Conservation (phyloP, 306 rosid species). For the Datisca glomerata region DNA sequence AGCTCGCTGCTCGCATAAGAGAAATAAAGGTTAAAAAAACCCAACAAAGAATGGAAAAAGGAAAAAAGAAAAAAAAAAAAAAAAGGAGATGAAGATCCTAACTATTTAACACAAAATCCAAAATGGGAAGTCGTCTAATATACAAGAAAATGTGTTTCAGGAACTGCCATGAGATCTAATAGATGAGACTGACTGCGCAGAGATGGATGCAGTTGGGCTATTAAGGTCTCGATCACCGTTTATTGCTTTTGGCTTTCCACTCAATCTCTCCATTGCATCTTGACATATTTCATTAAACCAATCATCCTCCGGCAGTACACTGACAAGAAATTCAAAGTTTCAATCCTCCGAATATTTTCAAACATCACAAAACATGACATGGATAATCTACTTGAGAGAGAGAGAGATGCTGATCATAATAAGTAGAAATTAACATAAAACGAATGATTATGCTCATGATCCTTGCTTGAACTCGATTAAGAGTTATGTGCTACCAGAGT, state of each 20-base stretch:
- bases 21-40: no score
- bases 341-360: background rate
- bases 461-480: no score
- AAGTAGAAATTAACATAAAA: no score
- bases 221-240: slow-evolving; percentile 75
- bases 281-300: slow-evolving; percentile 87
- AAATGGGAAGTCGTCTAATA: slow-evolving; percentile 11
- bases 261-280: slow-evolving; percentile 73
- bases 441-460: no score
- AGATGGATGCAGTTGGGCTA: slow-evolving; percentile 95
- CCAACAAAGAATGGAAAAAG: background rate
- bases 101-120: slow-evolving; percentile 15
- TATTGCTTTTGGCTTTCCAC: slow-evolving; percentile 75
- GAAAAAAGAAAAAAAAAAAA: slow-evolving; percentile 11
- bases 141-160: slow-evolving; percentile 30
- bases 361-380: no score
- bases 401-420: no score
- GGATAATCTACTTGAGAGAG: no score
- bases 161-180: slow-evolving; percentile 89
- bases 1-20: no score
- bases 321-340: slow-evolving; percentile 16
- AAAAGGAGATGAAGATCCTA: background rate
- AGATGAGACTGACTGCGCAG: slow-evolving; percentile 94
- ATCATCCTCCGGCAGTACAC: slow-evolving; percentile 84
- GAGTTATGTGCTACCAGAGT: no score